A percentile compares a stretch with the other conserved stretches of the same genome.
Evolutionary conservation across 768 basidiomycete genomes (phyloP).

Genomic region (Porphyrellus cyaneotinctus): DNA sequence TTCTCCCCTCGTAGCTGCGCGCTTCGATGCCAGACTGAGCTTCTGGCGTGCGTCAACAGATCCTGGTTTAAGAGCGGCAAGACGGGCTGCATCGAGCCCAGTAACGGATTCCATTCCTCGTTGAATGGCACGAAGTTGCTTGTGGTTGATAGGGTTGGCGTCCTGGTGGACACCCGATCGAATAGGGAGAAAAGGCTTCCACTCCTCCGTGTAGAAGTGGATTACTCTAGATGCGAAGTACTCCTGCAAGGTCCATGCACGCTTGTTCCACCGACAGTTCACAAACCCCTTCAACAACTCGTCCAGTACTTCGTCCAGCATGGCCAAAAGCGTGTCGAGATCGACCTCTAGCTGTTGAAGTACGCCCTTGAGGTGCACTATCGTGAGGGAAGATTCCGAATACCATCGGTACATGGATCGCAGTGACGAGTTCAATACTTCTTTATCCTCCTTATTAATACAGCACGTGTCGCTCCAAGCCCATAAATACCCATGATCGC

Average conservation of each 20-base stretch:
- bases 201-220: constrained; percentile 23
- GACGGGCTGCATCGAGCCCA: neutral
- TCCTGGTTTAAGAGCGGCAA: constrained; percentile 11
- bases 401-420: constrained; percentile 29
- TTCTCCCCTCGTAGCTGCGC: constrained; percentile 18
- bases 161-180: neutral
- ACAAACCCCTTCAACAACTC: constrained; percentile 4
- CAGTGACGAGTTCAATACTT: constrained; percentile 15
- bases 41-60: constrained; percentile 9
- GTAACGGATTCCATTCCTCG: constrained; percentile 17
- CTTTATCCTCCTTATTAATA: constrained; percentile 21
- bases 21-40: constrained; percentile 20
- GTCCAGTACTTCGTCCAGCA: constrained; percentile 1
- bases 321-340: neutral
- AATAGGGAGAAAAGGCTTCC: constrained; percentile 18
- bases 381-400: constrained; percentile 19
- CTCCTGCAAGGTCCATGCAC: constrained; percentile 23
- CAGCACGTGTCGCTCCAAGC: constrained; percentile 27
- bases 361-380: constrained; percentile 22
- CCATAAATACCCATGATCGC: constrained; percentile 13
- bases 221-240: constrained; percentile 20
- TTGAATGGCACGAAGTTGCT: constrained; percentile 1
- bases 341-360: neutral
- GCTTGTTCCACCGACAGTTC: constrained; percentile 20
- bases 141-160: constrained; percentile 9